phyloP scores from a whole-genome alignment of 2,329 filamentous ascomycete species.

The Diaporthe eres region DNA sequence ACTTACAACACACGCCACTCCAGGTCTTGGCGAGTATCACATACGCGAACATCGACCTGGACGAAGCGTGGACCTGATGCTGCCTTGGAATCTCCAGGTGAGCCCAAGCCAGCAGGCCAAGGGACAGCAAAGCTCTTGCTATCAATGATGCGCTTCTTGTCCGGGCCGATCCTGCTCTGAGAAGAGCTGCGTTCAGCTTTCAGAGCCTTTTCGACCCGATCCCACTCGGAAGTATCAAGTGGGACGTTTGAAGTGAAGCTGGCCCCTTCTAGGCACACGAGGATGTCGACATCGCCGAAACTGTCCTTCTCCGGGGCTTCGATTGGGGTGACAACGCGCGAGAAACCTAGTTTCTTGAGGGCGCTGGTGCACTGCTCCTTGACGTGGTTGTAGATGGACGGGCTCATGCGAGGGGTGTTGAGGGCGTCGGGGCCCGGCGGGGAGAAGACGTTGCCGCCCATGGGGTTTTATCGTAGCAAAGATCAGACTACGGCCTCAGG shows the following conservation, averaged over 20 bases:
- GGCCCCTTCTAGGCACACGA: conserved; percentile 60
- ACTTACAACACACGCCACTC: conserved; percentile 73
- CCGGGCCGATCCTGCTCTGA: not conserved
- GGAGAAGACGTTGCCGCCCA: conserved; percentile 77
- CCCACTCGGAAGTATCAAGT: conserved; percentile 37
- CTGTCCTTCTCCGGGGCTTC: conserved; percentile 78
- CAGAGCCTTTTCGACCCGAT: conserved; percentile 57
- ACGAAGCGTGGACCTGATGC: conserved; percentile 58
- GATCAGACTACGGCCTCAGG: not conserved
- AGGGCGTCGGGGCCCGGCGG: conserved; percentile 61
- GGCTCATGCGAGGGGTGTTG: conserved; percentile 76
- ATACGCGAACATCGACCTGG: conserved; percentile 79
- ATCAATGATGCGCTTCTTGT: conserved; percentile 44
- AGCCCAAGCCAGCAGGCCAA: conserved; percentile 58
- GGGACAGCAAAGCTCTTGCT: conserved; percentile 66
- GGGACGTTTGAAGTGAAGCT: not conserved
- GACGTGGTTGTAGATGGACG: conserved; percentile 67
- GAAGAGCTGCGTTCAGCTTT: conserved; percentile 56
- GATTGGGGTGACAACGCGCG: conserved; percentile 70
- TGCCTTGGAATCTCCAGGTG: conserved; percentile 12
- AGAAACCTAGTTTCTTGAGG: conserved; percentile 65
- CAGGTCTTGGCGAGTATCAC: conserved; percentile 56
- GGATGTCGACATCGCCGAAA: conserved; percentile 81
- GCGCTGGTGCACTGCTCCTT: conserved; percentile 60
- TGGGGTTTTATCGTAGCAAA: conserved; percentile 50